Evolutionary conservation across 1,284 basidiomycete species (phyloP).

Genomic region (Pyrrhoderma lamaoense): DNA sequence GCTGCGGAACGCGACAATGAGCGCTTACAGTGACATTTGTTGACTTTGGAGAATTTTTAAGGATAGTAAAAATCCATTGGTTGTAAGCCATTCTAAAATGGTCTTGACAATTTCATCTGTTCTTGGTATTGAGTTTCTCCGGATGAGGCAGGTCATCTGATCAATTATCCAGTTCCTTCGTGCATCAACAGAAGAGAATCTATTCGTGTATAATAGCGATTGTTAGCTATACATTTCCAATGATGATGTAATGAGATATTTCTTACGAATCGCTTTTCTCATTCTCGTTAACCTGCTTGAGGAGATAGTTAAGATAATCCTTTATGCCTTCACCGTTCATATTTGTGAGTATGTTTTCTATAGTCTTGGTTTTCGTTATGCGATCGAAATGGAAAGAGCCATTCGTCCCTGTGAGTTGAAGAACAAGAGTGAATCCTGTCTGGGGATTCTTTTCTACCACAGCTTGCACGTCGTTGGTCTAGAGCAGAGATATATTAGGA

Average conservation of each 20-base stretch:
- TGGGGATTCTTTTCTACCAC: constrained; percentile 73
- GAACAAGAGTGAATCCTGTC: constrained; percentile 78
- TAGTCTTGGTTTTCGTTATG: constrained; percentile 88
- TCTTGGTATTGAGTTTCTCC: constrained; percentile 78
- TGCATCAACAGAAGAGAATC: constrained; percentile 34
- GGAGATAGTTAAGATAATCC: constrained; percentile 70
- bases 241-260: background rate
- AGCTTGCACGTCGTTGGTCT: constrained; percentile 71
- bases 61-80: constrained; percentile 74
- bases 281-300: constrained; percentile 52
- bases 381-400: constrained; percentile 88
- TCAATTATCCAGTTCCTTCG: constrained; percentile 80
- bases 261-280: constrained; percentile 38
- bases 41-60: constrained; percentile 70
- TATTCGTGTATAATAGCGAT: too few relatives aligned
- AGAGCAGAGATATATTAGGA: background rate
- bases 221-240: too few relatives aligned
- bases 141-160: constrained; percentile 74
- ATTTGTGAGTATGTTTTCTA: constrained; percentile 77
- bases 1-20: constrained; percentile 3
- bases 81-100: constrained; percentile 75
- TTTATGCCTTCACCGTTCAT: constrained; percentile 74
- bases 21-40: constrained; percentile 52
- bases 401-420: constrained; percentile 82
- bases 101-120: constrained; percentile 70